Conservation (phyloP, 192 early-diverging fungal species). For the Obelidium mucronatum region DNA sequence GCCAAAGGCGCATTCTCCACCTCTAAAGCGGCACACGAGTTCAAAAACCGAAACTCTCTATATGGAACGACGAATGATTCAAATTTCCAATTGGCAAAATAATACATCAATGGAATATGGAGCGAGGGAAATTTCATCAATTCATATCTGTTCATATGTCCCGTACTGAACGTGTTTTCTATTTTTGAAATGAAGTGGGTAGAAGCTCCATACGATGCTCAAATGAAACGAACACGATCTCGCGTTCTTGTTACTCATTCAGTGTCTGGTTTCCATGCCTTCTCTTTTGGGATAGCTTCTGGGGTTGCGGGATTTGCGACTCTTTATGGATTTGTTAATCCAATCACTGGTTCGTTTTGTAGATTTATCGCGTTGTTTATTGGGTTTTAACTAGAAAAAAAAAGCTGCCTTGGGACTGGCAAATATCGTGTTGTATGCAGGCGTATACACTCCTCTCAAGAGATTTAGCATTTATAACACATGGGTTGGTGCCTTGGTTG, state of each 20-base stretch:
- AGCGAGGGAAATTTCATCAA: no score
- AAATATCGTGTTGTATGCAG: conserved; percentile 91
- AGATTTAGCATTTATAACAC: conserved; percentile 94
- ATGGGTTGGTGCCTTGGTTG: conserved; percentile 93
- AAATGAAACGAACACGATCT: conserved; percentile 94
- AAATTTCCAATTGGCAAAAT: no score
- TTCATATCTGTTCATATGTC: no score
- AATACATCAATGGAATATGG: no score
- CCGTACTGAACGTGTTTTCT: background rate
- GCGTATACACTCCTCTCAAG: conserved; percentile 93
- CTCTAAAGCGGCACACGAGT: no score
- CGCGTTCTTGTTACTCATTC: conserved; percentile 83
- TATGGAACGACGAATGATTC: no score
- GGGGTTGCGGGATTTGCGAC: conserved; percentile 72
- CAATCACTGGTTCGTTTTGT: conserved; percentile 68
- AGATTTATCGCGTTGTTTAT: conserved; percentile 68
- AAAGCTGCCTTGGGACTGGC: conserved; percentile 78
- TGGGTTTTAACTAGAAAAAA: conserved; percentile 83
- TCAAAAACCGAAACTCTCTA: no score
- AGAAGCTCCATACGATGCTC: conserved; percentile 94
- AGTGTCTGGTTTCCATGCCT: conserved; percentile 75
- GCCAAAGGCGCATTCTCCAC: no score
- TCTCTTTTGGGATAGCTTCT: conserved; percentile 71
- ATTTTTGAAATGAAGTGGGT: conserved; percentile 63
- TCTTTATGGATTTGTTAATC: conserved; percentile 84